Base-by-base conservation (phyloP, 768 basidiomycete genomes). In the Hemileccinum impolitum region DNA sequence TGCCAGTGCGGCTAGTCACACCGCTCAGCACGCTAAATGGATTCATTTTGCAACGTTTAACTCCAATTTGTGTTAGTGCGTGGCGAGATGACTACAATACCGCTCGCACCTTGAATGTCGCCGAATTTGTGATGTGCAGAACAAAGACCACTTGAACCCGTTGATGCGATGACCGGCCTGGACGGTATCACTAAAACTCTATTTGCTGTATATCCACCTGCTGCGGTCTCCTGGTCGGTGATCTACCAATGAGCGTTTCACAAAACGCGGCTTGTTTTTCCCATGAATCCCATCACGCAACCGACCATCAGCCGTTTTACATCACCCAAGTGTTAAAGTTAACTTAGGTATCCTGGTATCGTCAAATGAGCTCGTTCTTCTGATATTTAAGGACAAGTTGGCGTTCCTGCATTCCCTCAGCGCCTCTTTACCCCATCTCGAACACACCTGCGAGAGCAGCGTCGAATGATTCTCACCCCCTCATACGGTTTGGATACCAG, bases 271-370 rank as follows among this genome's bases (percentile, higher is more conserved):
- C 41, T 4, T 4, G 31, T 60, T 52, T 30, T 67, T 69, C 48
- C 48, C 48, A 49, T 49, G 19, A 43, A 35, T 59, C 64, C 62
- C 59, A 66, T 57, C 49, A 53, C 57, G 39, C 64, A 68, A 47
- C 59, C 64, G 60, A 59, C 61, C 52, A 52, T 53, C 66, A 61
- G 62, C 45, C 56, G 49, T 56, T 67, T 69, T 65, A 65, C 67
- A 65, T 66, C 65, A 69, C 62, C n/a, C 41, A 40, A 45, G 56
- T 37, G 44, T 57, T 66, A 68, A 64, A 61, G 61, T 65, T 63
- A 61, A 52, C 23, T 23, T 23, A 23, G 23, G 62, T 62, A 39
- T 48, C 50, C 39, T 43, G 39, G 51, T 49, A 39, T 52, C 58
- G 45, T 64, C 39, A 50, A 64, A 53, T 47, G 36, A 26, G 44